Evolutionary conservation across 2,329 filamentous ascomycete species (phyloP), one percentile per base, ranked within the genome.

Genomic region (Alternaria brassicicola): DNA sequence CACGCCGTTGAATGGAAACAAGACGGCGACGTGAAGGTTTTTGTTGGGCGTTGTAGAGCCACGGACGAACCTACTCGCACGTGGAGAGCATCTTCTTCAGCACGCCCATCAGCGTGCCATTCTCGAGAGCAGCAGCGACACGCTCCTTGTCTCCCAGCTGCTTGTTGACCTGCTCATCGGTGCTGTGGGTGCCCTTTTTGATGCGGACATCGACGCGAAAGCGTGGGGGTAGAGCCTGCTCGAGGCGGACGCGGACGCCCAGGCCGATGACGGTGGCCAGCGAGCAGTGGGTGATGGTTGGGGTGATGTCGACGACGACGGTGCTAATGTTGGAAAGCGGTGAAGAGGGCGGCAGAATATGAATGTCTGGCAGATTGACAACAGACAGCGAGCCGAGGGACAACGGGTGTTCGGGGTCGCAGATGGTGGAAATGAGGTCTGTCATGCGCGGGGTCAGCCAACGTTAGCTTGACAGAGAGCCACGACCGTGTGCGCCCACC

Each of bases 141-240:
- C 95, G 85, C 81, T 99, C 95, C 82, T 98, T 99, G 80, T 99
- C 95, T 31, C 88, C 91, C 41, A 99, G 82, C 79, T 99, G 95
- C 83, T 97, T 97, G 80, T 96, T 97, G 51, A 97, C 93, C 76
- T 97, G 93, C 63, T 97, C 93, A 43, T 92, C 94, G 61, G 96
- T 96, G 65, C 88, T 92, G 77, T 98, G 95, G n/a, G 93, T 95
- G 62, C 93, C 94, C 78, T 96, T 90, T 78, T 98, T 97, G 78
- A 97, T 96, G 69, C 89, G 87, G 43, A 98, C 92, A 77, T 98
- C 93, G 49, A 98, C 86, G 35, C 95, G 87, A 77, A 95, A 99
- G 71, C 94, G 91, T 31, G 95, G 91, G 3, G 95, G 95, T 57
- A 99, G 83, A 10, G 91, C 90, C 76, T 96, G 90, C 80, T 98